Percentiles rank a stretch among this genome's conserved stretches.
Evolutionary conservation across 805 yeast genomes (phyloP).

Genomic region (Saccharomycopsis fodiens): DNA sequence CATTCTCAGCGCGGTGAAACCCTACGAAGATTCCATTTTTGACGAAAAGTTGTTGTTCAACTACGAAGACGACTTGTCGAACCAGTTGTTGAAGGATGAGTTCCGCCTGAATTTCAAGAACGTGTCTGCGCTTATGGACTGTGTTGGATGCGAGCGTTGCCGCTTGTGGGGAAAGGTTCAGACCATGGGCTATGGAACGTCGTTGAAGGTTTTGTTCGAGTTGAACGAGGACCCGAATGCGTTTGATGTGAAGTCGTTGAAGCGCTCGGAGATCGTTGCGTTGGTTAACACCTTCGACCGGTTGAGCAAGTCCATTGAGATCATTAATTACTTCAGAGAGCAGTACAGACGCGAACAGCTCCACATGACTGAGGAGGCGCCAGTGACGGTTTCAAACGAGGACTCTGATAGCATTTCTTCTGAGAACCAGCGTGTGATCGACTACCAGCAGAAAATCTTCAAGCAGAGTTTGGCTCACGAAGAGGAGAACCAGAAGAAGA

Average conservation of each 20-base stretch:
- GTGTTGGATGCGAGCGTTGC: constrained; percentile 98
- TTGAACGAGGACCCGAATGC: constrained; percentile 43
- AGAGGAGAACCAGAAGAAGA: neutral
- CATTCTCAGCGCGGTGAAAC: constrained; percentile 31
- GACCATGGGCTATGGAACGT: constrained; percentile 96
- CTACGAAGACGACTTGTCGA: constrained; percentile 33
- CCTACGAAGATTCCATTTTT: constrained; percentile 31
- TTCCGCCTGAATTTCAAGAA: constrained; percentile 81
- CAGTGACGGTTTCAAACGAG: neutral
- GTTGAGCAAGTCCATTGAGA: constrained; percentile 72
- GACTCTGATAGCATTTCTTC: neutral
- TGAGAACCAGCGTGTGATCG: constrained; percentile 10
- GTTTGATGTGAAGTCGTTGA: constrained; percentile 44
- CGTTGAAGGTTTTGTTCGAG: constrained; percentile 84
- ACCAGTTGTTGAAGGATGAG: constrained; percentile 62
- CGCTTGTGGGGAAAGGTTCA: constrained; percentile 97
- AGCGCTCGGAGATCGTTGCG: constrained; percentile 82
- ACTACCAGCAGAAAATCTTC: constrained; percentile 20
- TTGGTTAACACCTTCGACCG: constrained; percentile 89
- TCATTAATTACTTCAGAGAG: constrained; percentile 54
- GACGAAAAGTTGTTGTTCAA: constrained; percentile 45
- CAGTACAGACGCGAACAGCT: constrained; percentile 3
- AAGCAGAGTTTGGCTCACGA: constrained; percentile 1
- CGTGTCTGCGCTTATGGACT: constrained; percentile 90
- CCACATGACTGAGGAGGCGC: neutral